Percentiles rank a stretch among this genome's conserved stretches.
Conservation (phyloP, 768 basidiomycete genomes). For the Pleurotus tuoliensis region DNA sequence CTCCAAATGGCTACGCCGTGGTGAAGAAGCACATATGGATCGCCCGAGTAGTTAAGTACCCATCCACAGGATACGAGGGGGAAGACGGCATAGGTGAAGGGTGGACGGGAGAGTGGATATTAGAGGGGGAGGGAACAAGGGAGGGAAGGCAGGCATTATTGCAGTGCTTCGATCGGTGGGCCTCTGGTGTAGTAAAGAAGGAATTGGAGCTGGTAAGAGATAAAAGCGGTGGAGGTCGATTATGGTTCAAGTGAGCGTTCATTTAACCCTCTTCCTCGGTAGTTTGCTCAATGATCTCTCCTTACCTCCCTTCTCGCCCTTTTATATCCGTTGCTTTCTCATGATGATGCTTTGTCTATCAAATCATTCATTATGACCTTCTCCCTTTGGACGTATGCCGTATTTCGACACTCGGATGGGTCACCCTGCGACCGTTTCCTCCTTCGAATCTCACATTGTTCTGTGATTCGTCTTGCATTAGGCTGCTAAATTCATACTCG, state of each 20-base stretch:
- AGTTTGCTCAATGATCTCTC: background rate
- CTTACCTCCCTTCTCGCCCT: background rate
- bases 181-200: slow-evolving; percentile 17
- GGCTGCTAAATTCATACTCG: slow-evolving; percentile 5
- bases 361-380: background rate
- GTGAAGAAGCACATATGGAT: slow-evolving; percentile 68
- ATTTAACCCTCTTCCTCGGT: background rate
- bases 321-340: background rate
- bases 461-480: slow-evolving; percentile 1
- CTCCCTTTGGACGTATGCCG: no score
- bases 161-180: slow-evolving; percentile 45
- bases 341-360: background rate
- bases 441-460: background rate
- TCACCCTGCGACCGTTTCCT: background rate
- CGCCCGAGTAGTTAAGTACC: slow-evolving; percentile 36
- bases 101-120: slow-evolving; percentile 74
- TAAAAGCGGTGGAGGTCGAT: slow-evolving; percentile 50
- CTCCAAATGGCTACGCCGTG: slow-evolving; percentile 53
- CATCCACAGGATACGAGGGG: slow-evolving; percentile 10
- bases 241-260: slow-evolving; percentile 59
- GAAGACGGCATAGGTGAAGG: slow-evolving; percentile 39
- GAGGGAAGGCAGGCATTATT: slow-evolving; percentile 57
- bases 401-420: no score
- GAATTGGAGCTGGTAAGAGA: slow-evolving; percentile 60
- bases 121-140: slow-evolving; percentile 74